phyloP scores from a whole-genome alignment of 768 basidiomycete genomes.

The Podaxis sp. region DNA sequence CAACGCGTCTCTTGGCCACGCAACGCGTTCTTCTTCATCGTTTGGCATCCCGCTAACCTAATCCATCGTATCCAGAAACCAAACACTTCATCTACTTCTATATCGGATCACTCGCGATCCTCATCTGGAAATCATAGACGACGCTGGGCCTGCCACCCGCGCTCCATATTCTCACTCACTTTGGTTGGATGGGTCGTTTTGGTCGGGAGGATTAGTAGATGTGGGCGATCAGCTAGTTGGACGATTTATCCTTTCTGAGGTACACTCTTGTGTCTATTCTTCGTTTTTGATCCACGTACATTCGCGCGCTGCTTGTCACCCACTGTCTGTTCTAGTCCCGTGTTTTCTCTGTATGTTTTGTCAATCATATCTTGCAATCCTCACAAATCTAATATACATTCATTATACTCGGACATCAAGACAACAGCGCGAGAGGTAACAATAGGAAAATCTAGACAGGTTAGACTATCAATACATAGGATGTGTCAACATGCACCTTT shows the following conservation, averaged over 20 bases:
- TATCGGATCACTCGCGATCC: slow-evolving; percentile 87
- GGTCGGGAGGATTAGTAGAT: slow-evolving; percentile 6
- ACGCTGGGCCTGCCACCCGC: background rate
- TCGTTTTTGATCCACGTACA: slow-evolving; percentile 5
- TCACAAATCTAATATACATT: slow-evolving; percentile 13
- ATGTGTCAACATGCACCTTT: background rate
- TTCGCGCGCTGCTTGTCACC: slow-evolving; percentile 1
- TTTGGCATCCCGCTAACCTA: slow-evolving; percentile 16
- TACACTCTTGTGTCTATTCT: background rate
- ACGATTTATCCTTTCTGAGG: background rate
- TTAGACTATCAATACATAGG: slow-evolving; percentile 9
- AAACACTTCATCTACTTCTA: slow-evolving; percentile 99
- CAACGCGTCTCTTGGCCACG: slow-evolving; percentile 12
- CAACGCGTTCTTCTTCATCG: slow-evolving; percentile 14
- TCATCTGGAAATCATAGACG: slow-evolving; percentile 89
- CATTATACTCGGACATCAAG: slow-evolving; percentile 10
- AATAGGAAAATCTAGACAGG: slow-evolving; percentile 19
- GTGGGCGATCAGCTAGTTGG: background rate
- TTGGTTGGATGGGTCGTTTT: slow-evolving; percentile 4
- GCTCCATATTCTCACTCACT: background rate
- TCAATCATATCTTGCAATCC: slow-evolving; percentile 9
- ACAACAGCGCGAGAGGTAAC: slow-evolving; percentile 2
- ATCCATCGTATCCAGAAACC: slow-evolving; percentile 61
- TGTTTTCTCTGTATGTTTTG: slow-evolving; percentile 7
- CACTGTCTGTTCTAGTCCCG: background rate